Base-by-base conservation (phyloP, 108 stramenopile species). In the Skeletonema potamos region DNA sequence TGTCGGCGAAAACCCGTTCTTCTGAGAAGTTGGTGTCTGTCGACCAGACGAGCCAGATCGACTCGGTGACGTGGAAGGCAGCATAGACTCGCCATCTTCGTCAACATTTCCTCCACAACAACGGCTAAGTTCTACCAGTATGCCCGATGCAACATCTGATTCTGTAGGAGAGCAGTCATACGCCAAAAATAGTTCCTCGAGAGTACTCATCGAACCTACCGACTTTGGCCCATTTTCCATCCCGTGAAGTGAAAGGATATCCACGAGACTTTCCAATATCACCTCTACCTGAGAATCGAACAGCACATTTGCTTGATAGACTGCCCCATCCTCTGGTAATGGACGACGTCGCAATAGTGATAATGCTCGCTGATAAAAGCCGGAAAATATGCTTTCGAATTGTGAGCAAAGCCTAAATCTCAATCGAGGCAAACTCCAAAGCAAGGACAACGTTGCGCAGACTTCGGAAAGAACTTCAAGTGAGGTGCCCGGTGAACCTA, bases 281-380 rank as follows among this genome's bases (percentile, higher is more conserved):
- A 94, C 79, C 80, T 94, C 93, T 4, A 84, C 79, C 61, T 85
- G 88, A 22, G 89, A 84, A 77, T 94, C 93, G 76, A 94, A 94
- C 57, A 77, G 55, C 24, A 86, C 28, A 74, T 94, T 91, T 29
- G 89, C 82, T 69, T 91, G 82, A 70, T 88, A 94, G 36, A 73
- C 65, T 8, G 68, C 17, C 17, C 81, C 85, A 77, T 92, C 89
- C 12, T 55, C 64, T 12, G 93, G 89, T 26, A 77, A 43, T n/a
- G 64, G 64, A 8, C 88, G 82, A 33, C 84, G 83, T 12, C 93
- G 85, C 43, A 94, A 62, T 39, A 94, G 63, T 15, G 84, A 87
- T 54, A 94, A 54, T 0, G 93, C 89, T 56, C 93, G 85, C 54
- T 89, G 89, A 81, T 89, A 94, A 68, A 94, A 92, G 34, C 93